phyloP scores from a whole-genome alignment of 805 yeast species.

The Saccharomycopsis vini region DNA sequence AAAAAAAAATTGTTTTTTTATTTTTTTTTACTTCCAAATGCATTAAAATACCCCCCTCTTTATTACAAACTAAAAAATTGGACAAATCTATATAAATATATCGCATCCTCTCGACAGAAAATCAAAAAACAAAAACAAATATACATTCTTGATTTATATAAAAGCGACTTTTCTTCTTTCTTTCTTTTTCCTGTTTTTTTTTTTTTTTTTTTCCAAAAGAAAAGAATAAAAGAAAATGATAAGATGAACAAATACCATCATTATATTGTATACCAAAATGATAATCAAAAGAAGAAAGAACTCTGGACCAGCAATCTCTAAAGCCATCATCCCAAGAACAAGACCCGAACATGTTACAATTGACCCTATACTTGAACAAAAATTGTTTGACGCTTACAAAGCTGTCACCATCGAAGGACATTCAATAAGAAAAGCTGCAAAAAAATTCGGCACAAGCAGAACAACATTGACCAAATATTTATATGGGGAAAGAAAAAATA shows the following conservation, averaged over 20 bases:
- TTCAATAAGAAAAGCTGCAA: constrained; percentile 17
- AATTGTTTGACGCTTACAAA: constrained; percentile 15
- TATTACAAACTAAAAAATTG: no score
- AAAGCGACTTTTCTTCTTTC: no score
- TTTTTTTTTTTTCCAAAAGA: no score
- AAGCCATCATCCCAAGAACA: constrained; percentile 12
- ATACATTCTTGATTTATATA: no score
- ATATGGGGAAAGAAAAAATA: constrained; percentile 16
- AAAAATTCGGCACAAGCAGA: constrained; percentile 11
- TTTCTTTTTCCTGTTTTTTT: no score
- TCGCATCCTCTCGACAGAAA: no score
- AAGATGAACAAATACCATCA: background rate
- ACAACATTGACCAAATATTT: constrained; percentile 17
- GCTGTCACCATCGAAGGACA: constrained; percentile 15
- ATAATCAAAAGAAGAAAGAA: constrained; percentile 11
- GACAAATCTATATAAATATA: no score
- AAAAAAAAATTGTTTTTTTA: no score
- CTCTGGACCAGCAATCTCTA: constrained; percentile 15
- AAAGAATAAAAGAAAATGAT: no score
- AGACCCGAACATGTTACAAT: constrained; percentile 18
- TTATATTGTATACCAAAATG: constrained; percentile 3
- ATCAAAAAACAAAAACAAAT: no score
- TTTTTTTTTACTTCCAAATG: no score
- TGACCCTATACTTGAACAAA: constrained; percentile 16
- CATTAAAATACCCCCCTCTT: no score